Evolutionary conservation across 495 filamentous ascomycete species (phyloP).

Genomic region (Daldinia bambusicola): DNA sequence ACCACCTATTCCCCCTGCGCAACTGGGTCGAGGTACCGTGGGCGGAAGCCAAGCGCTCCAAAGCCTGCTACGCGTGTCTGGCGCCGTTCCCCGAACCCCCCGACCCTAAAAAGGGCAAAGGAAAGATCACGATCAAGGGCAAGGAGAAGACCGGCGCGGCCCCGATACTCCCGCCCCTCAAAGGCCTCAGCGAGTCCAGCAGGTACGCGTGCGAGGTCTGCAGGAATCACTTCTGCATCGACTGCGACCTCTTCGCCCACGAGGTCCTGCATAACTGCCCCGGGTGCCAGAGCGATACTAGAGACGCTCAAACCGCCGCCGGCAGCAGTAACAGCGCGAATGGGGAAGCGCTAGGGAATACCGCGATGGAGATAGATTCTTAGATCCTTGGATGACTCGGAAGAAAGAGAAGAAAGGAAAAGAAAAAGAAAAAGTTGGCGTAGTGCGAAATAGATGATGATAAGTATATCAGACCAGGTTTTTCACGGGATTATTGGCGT

Average conservation of each 20-base stretch:
- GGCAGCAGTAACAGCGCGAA: conserved; percentile 21
- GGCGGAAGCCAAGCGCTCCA: conserved; percentile 67
- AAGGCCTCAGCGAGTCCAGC: conserved; percentile 83
- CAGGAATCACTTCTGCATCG: conserved; percentile 91
- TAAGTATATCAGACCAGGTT: not conserved
- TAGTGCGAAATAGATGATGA: not conserved
- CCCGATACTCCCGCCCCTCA: conserved; percentile 55
- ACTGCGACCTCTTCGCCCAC: conserved; percentile 95
- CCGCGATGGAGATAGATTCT: conserved; percentile 55
- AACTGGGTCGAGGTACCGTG: conserved; percentile 94
- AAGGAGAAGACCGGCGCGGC: conserved; percentile 50
- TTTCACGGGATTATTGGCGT: not conserved
- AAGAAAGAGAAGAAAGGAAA: no score
- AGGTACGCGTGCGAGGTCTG: conserved; percentile 90
- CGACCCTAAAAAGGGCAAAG: conserved; percentile 19
- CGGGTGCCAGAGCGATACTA: conserved; percentile 79
- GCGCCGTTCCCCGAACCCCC: conserved; percentile 59
- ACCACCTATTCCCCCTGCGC: conserved; percentile 90
- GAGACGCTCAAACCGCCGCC: conserved; percentile 19
- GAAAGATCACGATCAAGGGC: conserved; percentile 38
- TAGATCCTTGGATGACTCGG: conserved; percentile 14
- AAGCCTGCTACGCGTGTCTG: conserved; percentile 65
- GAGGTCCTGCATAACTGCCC: conserved; percentile 95
- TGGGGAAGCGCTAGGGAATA: conserved; percentile 24
- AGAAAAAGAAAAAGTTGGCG: not conserved